Percentiles rank a stretch among this genome's conserved stretches.
These are phyloP conservation scores for Bruguiera sexangula DNA, from an alignment of 345 rosid genomes.

Conservation along the genomic window DNA sequence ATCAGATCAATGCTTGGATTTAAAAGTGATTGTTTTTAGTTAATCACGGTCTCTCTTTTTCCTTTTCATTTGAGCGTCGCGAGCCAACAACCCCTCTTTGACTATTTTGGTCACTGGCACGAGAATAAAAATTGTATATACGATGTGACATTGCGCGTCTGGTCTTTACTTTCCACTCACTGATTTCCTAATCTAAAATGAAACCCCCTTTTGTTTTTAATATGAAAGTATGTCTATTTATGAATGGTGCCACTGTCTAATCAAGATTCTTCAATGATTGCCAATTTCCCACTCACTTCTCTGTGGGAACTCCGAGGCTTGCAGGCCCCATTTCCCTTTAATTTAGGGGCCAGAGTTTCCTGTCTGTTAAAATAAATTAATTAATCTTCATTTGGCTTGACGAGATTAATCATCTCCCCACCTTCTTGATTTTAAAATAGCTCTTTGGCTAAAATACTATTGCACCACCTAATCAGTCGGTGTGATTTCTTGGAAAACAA, in stretches of 20 bases:
- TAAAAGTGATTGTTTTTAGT: neutral
- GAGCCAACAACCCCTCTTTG: neutral
- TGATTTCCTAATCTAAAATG: neutral
- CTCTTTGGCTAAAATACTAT: neutral
- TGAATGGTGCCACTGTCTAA: neutral
- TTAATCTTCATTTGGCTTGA: neutral
- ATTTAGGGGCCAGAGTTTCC: neutral
- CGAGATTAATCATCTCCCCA: constrained; percentile 37
- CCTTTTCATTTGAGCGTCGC: neutral
- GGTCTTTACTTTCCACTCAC: neutral
- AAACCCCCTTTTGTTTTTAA: neutral
- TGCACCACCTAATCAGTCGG: neutral
- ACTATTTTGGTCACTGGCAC: neutral
- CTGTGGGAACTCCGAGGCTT: neutral
- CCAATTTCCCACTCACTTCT: neutral
- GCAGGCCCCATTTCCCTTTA: neutral
- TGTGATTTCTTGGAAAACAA: constrained; percentile 20
- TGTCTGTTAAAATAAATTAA: neutral
- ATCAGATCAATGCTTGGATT: neutral
- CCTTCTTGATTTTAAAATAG: constrained; percentile 24
- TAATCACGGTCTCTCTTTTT: neutral
- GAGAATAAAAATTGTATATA: neutral
- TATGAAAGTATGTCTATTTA: neutral
- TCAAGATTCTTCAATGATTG: constrained; percentile 1
- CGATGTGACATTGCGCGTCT: neutral